Percentiles rank a stretch among this genome's conserved stretches.
Conservation (phyloP, 2,329 filamentous ascomycete species). For the Lasiodiplodia gonubiensis region DNA sequence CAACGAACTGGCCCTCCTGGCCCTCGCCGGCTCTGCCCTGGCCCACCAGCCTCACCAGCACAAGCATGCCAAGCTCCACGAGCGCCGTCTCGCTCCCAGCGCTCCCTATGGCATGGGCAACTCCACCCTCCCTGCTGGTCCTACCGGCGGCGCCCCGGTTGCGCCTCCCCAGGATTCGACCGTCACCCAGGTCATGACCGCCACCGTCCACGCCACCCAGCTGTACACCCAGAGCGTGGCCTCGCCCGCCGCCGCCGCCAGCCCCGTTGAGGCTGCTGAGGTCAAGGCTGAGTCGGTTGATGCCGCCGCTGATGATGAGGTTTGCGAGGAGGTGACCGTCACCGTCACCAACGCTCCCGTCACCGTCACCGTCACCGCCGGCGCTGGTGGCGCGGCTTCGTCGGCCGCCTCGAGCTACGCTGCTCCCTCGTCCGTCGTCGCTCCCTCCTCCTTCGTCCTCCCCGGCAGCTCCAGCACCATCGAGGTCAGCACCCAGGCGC, state of each 20-base stretch:
- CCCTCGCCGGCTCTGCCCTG: conserved; percentile 47
- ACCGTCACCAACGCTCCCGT: conserved; percentile 35
- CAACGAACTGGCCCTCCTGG: conserved; percentile 51
- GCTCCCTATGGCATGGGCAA: conserved; percentile 37
- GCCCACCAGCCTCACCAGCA: conserved; percentile 42
- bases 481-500: conserved; percentile 27
- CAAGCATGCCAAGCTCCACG: conserved; percentile 28
- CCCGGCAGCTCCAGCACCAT: conserved; percentile 28
- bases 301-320: conserved; percentile 42
- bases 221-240: conserved; percentile 32
- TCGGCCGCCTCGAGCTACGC: conserved; percentile 25
- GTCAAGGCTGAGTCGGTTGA: conserved; percentile 33
- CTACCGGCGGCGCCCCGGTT: conserved; percentile 10
- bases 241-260: conserved; percentile 15
- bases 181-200: conserved; percentile 33
- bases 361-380: conserved; percentile 46
- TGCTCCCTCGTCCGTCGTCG: conserved; percentile 31
- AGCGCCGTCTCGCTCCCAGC: conserved; percentile 25
- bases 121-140: conserved; percentile 33
- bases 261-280: conserved; percentile 22
- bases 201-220: conserved; percentile 34
- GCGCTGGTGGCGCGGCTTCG: conserved; percentile 17
- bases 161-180: conserved; percentile 29
- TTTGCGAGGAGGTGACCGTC: conserved; percentile 49
- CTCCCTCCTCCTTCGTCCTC: conserved; percentile 28